These are phyloP conservation scores for Collybiopsis luxurians DNA, from an alignment of 768 basidiomycete genomes.

Conservation along the genomic window DNA sequence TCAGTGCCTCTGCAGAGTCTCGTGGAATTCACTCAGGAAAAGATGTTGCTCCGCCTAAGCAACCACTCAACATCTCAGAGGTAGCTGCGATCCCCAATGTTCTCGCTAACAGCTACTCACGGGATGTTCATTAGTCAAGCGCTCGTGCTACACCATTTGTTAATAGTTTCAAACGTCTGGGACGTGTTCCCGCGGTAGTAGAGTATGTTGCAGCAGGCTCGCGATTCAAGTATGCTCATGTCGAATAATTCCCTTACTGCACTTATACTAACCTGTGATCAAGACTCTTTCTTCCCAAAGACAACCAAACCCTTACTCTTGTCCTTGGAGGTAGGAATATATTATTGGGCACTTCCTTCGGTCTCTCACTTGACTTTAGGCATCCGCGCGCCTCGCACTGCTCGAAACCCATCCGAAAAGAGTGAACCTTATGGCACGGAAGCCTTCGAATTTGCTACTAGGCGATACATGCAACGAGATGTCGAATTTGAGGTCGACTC, in stretches of 20 bases:
- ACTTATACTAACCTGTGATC: background rate
- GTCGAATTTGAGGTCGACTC: conserved; percentile 90
- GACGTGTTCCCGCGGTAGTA: conserved; percentile 80
- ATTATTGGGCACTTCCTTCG: background rate
- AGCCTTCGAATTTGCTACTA: conserved; percentile 73
- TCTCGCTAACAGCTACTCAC: background rate
- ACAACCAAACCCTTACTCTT: conserved; percentile 90
- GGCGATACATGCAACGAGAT: conserved; percentile 90
- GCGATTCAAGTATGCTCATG: conserved; percentile 75
- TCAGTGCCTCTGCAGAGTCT: conserved; percentile 71
- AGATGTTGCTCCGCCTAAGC: conserved; percentile 74
- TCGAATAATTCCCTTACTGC: conserved; percentile 1
- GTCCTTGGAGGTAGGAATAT: conserved; percentile 74
- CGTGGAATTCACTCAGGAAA: conserved; percentile 93
- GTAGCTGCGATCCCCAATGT: conserved; percentile 32
- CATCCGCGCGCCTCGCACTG: conserved; percentile 87
- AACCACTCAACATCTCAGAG: conserved; percentile 91
- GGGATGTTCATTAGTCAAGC: conserved; percentile 41
- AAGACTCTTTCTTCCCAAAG: conserved; percentile 83
- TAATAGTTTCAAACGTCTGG: conserved; percentile 87
- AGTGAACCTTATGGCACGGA: conserved; percentile 87
- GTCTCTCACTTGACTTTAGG: conserved; percentile 39
- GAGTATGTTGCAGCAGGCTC: conserved; percentile 95
- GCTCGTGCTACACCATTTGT: conserved; percentile 84
- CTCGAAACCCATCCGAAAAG: conserved; percentile 78